Evolutionary conservation across 495 filamentous ascomycete species (phyloP).

Genomic region (Saxispiralis lemnorum): DNA sequence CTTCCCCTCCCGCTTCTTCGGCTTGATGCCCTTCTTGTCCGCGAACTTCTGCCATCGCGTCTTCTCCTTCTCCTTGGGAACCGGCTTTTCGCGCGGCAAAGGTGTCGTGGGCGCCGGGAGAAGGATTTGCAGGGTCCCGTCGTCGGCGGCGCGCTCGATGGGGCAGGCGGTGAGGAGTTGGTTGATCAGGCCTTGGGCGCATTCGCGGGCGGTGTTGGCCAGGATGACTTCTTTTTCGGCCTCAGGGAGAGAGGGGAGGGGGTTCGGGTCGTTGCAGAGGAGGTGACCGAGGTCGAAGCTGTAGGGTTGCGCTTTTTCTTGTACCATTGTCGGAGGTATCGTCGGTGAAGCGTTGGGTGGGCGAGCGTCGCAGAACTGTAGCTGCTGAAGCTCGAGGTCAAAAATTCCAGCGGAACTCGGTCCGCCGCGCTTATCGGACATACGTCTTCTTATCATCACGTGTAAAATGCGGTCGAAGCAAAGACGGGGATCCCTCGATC

Average conservation of each 20-base stretch:
- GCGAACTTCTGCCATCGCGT: slow-evolving; percentile 95
- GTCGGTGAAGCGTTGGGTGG: no score
- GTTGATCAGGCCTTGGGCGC: slow-evolving; percentile 73
- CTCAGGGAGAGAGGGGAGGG: slow-evolving; percentile 17
- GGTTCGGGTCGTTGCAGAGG: slow-evolving; percentile 18
- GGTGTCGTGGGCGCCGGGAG: slow-evolving; percentile 51
- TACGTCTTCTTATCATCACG: no score
- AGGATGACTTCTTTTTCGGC: slow-evolving; percentile 33
- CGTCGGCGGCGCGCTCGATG: slow-evolving; percentile 41
- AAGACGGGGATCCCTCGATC: no score
- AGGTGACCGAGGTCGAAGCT: slow-evolving; percentile 22
- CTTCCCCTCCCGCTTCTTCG: slow-evolving; percentile 54
- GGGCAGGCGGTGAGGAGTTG: slow-evolving; percentile 73
- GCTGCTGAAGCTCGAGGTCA: no score
- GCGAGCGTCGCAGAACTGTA: no score
- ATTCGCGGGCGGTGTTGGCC: slow-evolving; percentile 56
- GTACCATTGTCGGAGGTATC: no score
- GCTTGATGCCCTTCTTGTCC: slow-evolving; percentile 82
- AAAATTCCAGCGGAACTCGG: no score
- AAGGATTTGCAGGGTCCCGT: slow-evolving; percentile 51
- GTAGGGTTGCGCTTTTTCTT: slow-evolving; percentile 13
- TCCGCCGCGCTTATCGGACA: not conserved
- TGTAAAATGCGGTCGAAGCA: no score
- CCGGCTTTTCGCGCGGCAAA: slow-evolving; percentile 76
- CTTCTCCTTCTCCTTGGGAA: slow-evolving; percentile 58